Conservation (phyloP, 345 rosid genomes). For the Kernera saxatilis region DNA sequence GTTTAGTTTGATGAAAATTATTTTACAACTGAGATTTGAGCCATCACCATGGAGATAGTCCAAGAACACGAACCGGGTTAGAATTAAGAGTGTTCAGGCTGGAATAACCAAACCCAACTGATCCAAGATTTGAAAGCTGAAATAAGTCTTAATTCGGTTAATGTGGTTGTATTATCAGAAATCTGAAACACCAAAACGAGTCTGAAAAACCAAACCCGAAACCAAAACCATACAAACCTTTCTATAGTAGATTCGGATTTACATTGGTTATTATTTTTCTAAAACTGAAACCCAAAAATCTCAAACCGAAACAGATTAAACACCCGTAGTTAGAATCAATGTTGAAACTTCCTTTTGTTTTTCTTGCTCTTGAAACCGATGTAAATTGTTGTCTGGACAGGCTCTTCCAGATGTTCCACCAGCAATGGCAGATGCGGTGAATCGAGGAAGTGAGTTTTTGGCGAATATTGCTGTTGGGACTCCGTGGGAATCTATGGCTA, state of each 20-base stretch:
- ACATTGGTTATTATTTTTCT: neutral
- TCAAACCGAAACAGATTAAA: too few species aligned
- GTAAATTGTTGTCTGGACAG: constrained; percentile 37
- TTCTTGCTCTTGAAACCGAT: neutral
- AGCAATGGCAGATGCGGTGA: constrained; percentile 93
- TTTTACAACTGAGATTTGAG: neutral
- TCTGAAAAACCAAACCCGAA: too few species aligned
- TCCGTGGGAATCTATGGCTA: constrained; percentile 88
- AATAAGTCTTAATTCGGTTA: too few species aligned
- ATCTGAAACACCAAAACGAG: too few species aligned
- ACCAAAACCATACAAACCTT: too few species aligned
- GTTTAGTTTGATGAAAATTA: neutral
- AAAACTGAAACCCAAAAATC: neutral
- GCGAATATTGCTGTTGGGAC: constrained; percentile 79
- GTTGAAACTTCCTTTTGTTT: neutral
- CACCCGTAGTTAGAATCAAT: neutral
- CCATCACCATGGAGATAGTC: neutral
- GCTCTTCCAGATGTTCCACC: constrained; percentile 94
- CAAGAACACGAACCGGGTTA: neutral
- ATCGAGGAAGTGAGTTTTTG: constrained; percentile 75
- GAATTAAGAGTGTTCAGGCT: too few species aligned
- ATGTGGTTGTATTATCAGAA: too few species aligned
- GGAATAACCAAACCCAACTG: too few species aligned
- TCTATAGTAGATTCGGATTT: too few species aligned
- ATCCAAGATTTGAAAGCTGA: too few species aligned